Base-by-base conservation (phyloP, 2,329 filamentous ascomycete species). In the Fragosphaeria purpurea region DNA sequence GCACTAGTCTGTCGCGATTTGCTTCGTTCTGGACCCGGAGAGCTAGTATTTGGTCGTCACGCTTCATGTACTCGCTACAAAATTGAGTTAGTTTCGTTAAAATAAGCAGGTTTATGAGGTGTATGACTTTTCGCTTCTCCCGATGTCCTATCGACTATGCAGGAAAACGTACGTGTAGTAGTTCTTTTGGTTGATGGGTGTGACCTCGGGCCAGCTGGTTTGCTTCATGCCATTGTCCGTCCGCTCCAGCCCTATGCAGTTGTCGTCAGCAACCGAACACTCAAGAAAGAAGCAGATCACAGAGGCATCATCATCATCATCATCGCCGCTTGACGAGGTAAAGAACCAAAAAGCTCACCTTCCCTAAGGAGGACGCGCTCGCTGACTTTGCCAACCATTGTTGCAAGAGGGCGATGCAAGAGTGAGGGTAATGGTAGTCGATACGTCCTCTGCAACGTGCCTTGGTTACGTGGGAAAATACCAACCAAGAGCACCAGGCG, bases 191-290 rank as follows among this genome's bases (percentile, higher is more conserved):
- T 98, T 98, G 69, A 98, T 98, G 61, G 93, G 88, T 42, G 80
- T 77, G 52, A 95, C 83, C 63, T 93, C 85, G 8, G 93, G 91
- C 91, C 93, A 98, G 66, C 79, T 94, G 45, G 89, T 87, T 63
- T 93, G 80, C 64, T 90, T 93, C 85, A 98, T 91, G 70, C 91
- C 90, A 79, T 98, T 98, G 74, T 98, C 93, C 54, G 93, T 97
- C 64, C 91, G 81, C 71, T 95, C 88, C 57, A 98, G 82, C 58
- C 93, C 91, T 96, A 65, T 7, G 22, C 30, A 47, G 2, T 22
- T 22, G 22, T 22, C 22, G 22, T 22, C 22, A 22, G 22, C 22
- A 22, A 22, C 22, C 22, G 22, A 22, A 22, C 34, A 41, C 12
- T 32, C 39, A 31, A 32, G 41, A 45, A 41, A 42, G 47, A 22